phyloP scores from a whole-genome alignment of 1,284 basidiomycete genomes.

The Cutaneotrichosporon arboriforme region DNA sequence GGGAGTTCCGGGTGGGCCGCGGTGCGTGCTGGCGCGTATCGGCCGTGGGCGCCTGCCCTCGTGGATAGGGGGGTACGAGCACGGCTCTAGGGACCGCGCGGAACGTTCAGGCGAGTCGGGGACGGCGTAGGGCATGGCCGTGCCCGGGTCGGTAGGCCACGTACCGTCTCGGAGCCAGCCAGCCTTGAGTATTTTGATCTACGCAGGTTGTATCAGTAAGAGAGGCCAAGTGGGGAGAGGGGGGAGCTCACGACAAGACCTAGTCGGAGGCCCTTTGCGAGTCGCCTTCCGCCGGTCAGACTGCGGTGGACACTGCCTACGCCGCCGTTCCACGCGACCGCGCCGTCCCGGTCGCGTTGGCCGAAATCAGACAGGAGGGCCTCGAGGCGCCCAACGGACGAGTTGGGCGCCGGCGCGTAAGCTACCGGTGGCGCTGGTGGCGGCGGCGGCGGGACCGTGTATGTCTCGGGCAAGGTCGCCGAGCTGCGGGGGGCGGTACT shows the following conservation, averaged over 20 bases:
- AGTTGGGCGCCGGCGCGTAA: background rate
- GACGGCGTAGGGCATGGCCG: conserved; percentile 11
- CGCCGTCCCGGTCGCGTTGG: background rate
- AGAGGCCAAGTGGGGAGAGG: no score
- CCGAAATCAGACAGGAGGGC: conserved; percentile 23
- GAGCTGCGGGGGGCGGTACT: no score
- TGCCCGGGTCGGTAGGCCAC: conserved; percentile 40
- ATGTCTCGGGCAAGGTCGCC: conserved; percentile 15
- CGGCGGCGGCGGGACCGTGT: conserved; percentile 19
- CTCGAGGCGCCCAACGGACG: conserved; percentile 30
- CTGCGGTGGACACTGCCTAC: conserved; percentile 30
- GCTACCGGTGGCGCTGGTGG: conserved; percentile 12
- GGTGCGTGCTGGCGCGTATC: background rate
- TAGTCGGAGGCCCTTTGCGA: conserved; percentile 34
- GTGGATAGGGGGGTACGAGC: background rate
- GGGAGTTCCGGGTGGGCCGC: background rate
- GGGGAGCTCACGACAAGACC: conserved; percentile 37
- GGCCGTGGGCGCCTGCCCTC: background rate
- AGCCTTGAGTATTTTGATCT: conserved; percentile 43
- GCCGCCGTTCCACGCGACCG: conserved; percentile 35
- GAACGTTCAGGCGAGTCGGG: background rate
- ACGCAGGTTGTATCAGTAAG: background rate
- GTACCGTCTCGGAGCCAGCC: conserved; percentile 46
- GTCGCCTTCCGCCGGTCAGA: conserved; percentile 29
- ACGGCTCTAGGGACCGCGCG: background rate